A percentile compares a stretch with the other conserved stretches of the same genome.
Evolutionary conservation across 73 alveolate species (phyloP).

Genomic region (Blepharisma stoltei): DNA sequence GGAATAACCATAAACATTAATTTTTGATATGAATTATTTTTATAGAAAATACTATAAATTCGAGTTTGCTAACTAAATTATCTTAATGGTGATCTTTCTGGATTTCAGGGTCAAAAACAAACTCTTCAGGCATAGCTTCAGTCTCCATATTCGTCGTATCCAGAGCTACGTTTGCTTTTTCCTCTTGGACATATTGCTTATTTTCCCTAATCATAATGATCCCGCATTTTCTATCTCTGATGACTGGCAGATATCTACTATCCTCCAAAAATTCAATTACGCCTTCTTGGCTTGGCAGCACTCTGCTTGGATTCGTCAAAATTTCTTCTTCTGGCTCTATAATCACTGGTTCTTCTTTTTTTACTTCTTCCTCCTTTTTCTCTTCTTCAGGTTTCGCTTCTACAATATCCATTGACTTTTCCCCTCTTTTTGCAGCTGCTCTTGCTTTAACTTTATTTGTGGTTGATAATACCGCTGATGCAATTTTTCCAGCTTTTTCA

Average conservation of each 20-base stretch:
- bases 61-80: too few species aligned
- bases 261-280: constrained; percentile 58
- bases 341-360: constrained; percentile 65
- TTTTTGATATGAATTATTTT: too few species aligned
- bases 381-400: constrained; percentile 53
- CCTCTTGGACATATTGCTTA: constrained; percentile 56
- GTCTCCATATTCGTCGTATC: constrained; percentile 61
- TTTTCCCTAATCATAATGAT: constrained; percentile 68
- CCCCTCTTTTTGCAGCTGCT: constrained; percentile 75
- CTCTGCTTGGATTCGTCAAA: constrained; percentile 88
- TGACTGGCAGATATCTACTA: constrained; percentile 79
- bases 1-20: too few species aligned
- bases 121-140: constrained; percentile 62
- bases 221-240: constrained; percentile 79
- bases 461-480: constrained; percentile 91
- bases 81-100: constrained; percentile 18
- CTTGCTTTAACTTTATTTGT: constrained; percentile 92
- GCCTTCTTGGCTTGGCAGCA: constrained; percentile 81
- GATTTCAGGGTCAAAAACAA: constrained; percentile 63
- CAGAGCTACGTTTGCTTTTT: constrained; percentile 61
- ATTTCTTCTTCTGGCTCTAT: constrained; percentile 73
- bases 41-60: too few species aligned
- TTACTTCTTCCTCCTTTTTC: constrained; percentile 70
- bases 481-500: constrained; percentile 69
- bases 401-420: constrained; percentile 48